Conservation (phyloP, 768 basidiomycete genomes). For the Leccinum disarticulatum region DNA sequence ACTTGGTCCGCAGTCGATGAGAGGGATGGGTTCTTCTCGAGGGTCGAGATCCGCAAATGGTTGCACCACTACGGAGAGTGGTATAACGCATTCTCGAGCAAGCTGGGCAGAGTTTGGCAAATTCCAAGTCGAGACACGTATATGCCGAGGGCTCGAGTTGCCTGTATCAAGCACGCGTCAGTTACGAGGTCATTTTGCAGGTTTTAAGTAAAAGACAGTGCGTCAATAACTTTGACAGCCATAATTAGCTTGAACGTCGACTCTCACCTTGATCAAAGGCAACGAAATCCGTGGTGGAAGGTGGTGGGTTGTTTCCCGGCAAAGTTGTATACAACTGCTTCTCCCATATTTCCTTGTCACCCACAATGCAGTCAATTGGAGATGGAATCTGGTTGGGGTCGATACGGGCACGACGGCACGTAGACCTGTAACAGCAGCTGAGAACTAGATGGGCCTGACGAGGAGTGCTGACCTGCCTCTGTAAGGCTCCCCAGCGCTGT, state of each 20-base stretch:
- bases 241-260: not conserved
- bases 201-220: not conserved
- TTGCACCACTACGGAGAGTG: conserved; percentile 81
- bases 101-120: conserved; percentile 80
- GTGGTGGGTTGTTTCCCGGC: conserved; percentile 64
- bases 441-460: not conserved
- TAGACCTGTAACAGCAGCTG: conserved; percentile 49
- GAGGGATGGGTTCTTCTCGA: conserved; percentile 75
- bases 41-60: conserved; percentile 85
- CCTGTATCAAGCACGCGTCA: conserved; percentile 41
- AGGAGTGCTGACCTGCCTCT: conserved; percentile 33
- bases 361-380: conserved; percentile 73
- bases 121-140: conserved; percentile 88
- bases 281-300: conserved; percentile 83
- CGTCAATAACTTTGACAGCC: not conserved
- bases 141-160: conserved; percentile 89
- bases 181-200: conserved; percentile 3
- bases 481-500: conserved; percentile 53
- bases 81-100: conserved; percentile 78
- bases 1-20: conserved; percentile 64
- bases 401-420: conserved; percentile 58
- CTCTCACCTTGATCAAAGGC: conserved; percentile 85
- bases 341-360: conserved; percentile 79
- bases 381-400: conserved; percentile 93
- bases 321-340: conserved; percentile 65